These are phyloP conservation scores for Plasmodium berghei DNA, from an alignment of 169 alveolate genomes.

Conservation along the genomic window DNA sequence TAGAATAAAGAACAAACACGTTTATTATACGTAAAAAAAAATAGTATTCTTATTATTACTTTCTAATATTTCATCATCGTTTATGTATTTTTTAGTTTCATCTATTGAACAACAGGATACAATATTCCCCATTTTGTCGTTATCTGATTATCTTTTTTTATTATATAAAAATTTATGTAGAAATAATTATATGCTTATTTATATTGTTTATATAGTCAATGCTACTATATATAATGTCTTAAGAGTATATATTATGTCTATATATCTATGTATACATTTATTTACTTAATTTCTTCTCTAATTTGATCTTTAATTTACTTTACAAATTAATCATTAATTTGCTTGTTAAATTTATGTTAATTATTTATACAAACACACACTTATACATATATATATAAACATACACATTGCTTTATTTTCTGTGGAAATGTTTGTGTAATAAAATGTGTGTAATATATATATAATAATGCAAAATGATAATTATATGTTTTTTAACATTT, in stretches of 20 bases:
- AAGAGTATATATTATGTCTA: constrained; percentile 3
- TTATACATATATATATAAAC: no score
- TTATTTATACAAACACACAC: no score
- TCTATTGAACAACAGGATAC: constrained; percentile 75
- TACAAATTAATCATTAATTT: no score
- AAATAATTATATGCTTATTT: constrained; percentile 21
- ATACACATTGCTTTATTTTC: background rate
- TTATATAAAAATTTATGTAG: constrained; percentile 7
- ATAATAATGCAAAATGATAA: background rate
- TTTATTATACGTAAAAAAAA: background rate
- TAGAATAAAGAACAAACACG: background rate
- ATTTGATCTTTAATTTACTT: no score
- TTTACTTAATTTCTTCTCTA: background rate
- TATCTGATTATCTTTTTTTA: background rate
- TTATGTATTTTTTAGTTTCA: constrained; percentile 66
- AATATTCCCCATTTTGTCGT: constrained; percentile 65
- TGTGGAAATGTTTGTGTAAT: background rate
- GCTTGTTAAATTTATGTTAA: no score
- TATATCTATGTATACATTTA: constrained; percentile 8
- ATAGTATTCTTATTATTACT: constrained; percentile 33
- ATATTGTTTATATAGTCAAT: background rate
- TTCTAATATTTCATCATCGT: constrained; percentile 74
- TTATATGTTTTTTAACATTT: constrained; percentile 20
- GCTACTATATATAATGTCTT: background rate
- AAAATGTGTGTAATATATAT: background rate